A percentile compares a stretch with the other conserved stretches of the same genome.
phyloP scores from a whole-genome alignment of 2,329 filamentous ascomycete species.

The Bipolaris bicolor region DNA sequence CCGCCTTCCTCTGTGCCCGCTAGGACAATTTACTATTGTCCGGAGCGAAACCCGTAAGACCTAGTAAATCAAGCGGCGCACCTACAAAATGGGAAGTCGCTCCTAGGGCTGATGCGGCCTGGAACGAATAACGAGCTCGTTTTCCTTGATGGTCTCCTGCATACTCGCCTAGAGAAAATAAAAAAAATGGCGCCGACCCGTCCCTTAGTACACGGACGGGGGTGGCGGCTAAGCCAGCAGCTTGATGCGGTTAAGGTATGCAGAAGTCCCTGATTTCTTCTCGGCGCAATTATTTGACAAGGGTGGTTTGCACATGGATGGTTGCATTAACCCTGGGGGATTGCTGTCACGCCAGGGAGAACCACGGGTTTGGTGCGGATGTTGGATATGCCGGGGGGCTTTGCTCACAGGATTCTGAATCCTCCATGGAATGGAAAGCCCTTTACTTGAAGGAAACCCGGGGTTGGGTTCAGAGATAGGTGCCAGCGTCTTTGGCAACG shows the following conservation, averaged over 20 bases:
- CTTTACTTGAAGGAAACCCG: too few relatives aligned
- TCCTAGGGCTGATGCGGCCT: background rate
- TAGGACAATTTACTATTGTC: too few relatives aligned
- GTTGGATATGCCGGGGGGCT: background rate
- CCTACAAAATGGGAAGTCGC: background rate
- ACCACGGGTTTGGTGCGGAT: background rate
- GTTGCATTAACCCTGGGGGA: background rate
- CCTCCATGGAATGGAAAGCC: background rate
- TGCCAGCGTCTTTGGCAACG: too few relatives aligned
- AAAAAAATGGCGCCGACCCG: constrained; percentile 6
- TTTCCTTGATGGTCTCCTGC: background rate
- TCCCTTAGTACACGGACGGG: background rate
- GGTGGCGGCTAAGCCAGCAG: background rate
- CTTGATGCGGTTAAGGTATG: constrained; percentile 1
- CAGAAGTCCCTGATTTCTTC: background rate
- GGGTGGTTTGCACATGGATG: background rate
- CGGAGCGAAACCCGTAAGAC: too few relatives aligned
- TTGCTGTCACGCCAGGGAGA: background rate
- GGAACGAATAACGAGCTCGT: background rate
- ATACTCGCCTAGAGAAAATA: background rate
- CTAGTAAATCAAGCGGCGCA: too few relatives aligned
- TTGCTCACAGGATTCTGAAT: background rate
- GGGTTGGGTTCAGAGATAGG: too few relatives aligned
- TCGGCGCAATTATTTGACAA: background rate
- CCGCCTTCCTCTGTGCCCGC: too few relatives aligned